Evolutionary conservation across 2,329 filamentous ascomycete genomes (phyloP).

Genomic region (Stachybotrys chartarum): DNA sequence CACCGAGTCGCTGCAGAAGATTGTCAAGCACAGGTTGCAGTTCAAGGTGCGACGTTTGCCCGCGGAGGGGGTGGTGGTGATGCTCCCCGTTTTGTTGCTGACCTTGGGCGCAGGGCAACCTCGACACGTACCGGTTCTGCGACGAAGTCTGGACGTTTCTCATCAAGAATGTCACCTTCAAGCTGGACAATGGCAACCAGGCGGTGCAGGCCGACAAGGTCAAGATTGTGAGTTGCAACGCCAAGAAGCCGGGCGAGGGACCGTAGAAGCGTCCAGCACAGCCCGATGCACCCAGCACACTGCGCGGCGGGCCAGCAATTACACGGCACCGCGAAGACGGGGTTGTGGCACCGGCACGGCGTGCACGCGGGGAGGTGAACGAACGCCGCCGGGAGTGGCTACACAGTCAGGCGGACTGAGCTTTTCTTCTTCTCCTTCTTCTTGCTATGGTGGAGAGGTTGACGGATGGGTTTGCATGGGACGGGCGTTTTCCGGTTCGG

Average conservation of each 20-base stretch:
- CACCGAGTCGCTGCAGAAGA: slow-evolving; percentile 83
- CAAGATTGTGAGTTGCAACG: slow-evolving; percentile 98
- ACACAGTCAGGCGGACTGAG: not conserved
- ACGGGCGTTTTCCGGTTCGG: not conserved
- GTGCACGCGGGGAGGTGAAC: not conserved
- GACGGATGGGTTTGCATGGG: not conserved
- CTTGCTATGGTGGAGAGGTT: not conserved
- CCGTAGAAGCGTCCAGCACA: slow-evolving; percentile 3
- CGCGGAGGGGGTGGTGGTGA: not conserved
- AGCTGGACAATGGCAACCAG: slow-evolving; percentile 74
- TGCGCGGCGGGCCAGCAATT: no score
- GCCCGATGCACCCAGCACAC: not conserved
- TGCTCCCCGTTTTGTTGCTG: not conserved
- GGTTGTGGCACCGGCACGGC: not conserved
- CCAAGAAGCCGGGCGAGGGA: slow-evolving; percentile 56
- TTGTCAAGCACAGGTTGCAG: slow-evolving; percentile 81
- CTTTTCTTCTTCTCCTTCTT: slow-evolving; percentile 2
- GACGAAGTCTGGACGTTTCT: slow-evolving; percentile 99
- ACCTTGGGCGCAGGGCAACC: slow-evolving; percentile 61
- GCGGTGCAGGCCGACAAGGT: slow-evolving; percentile 80
- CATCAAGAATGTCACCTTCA: slow-evolving; percentile 98
- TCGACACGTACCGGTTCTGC: slow-evolving; percentile 98
- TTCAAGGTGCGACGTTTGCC: slow-evolving; percentile 68
- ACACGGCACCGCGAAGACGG: no score
- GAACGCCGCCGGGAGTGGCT: not conserved